A percentile compares a stretch with the other conserved stretches of the same genome.
Conservation (phyloP, 1,284 basidiomycete genomes). For the Melampsora americana region DNA sequence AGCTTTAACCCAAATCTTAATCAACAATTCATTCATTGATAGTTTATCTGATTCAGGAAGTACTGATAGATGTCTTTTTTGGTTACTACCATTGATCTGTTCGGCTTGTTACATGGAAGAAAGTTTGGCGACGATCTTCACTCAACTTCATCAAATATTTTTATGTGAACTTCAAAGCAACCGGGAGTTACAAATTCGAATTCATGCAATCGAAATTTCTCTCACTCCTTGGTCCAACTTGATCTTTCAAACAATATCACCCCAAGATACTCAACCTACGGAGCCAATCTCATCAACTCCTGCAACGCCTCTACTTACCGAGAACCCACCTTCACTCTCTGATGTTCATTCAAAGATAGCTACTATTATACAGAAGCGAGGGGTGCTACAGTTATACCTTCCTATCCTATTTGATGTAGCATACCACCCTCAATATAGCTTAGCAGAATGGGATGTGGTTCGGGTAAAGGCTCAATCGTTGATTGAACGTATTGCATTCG, state of each 20-base stretch:
- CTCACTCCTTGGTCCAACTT: slow-evolving; percentile 17
- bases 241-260: not conserved
- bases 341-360: not conserved
- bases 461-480: slow-evolving; percentile 12
- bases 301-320: not conserved
- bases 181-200: not conserved
- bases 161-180: slow-evolving; percentile 20
- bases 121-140: slow-evolving; percentile 14
- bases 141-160: slow-evolving; percentile 21
- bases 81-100: slow-evolving; percentile 35
- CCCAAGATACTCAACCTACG: not conserved
- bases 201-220: slow-evolving; percentile 13
- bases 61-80: slow-evolving; percentile 11
- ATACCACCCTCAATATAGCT: slow-evolving; percentile 9
- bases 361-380: not conserved
- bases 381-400: slow-evolving; percentile 22
- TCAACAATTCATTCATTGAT: slow-evolving; percentile 14
- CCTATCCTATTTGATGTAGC: slow-evolving; percentile 28
- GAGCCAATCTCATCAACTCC: not conserved
- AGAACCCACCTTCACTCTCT: not conserved
- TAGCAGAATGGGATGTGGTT: slow-evolving; percentile 5
- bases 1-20: slow-evolving; percentile 15
- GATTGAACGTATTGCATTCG: slow-evolving; percentile 15
- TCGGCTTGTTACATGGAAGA: slow-evolving; percentile 22
- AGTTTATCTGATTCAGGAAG: slow-evolving; percentile 4